Evolutionary conservation across 208 protist species (phyloP).

Genomic region (Willaertia magna): DNA sequence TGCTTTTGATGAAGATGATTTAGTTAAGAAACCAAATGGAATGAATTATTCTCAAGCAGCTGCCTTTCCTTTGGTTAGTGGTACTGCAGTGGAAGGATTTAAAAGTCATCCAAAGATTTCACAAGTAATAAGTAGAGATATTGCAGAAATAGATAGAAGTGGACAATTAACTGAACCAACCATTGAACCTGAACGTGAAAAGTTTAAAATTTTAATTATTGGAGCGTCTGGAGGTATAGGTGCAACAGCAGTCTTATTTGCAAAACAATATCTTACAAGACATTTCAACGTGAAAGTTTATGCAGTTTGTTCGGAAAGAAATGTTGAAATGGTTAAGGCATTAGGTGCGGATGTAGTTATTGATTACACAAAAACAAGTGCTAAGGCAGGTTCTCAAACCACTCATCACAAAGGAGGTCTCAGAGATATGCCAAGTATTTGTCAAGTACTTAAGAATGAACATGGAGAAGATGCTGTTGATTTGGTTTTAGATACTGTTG

Average conservation of each 20-base stretch:
- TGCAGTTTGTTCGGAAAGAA: neutral
- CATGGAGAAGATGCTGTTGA: neutral
- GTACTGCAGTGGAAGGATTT: neutral
- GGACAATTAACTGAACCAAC: no score
- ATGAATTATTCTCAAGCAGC: neutral
- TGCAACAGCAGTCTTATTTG: neutral
- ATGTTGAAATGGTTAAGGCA: neutral
- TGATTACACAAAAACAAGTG: neutral
- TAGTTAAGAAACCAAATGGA: neutral
- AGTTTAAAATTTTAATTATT: neutral
- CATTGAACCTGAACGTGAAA: no score
- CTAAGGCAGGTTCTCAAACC: neutral
- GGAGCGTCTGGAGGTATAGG: neutral
- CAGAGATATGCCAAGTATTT: neutral
- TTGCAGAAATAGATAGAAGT: no score
- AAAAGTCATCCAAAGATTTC: neutral
- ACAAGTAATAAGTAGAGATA: no score
- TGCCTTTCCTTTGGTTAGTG: neutral
- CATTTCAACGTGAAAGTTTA: neutral
- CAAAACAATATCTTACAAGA: neutral
- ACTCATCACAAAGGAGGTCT: neutral
- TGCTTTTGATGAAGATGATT: neutral
- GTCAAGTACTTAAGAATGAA: neutral
- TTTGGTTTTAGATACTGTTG: neutral
- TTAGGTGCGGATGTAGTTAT: neutral